Conservation (phyloP, 129 eudicot species). For the Tagetes erecta region DNA sequence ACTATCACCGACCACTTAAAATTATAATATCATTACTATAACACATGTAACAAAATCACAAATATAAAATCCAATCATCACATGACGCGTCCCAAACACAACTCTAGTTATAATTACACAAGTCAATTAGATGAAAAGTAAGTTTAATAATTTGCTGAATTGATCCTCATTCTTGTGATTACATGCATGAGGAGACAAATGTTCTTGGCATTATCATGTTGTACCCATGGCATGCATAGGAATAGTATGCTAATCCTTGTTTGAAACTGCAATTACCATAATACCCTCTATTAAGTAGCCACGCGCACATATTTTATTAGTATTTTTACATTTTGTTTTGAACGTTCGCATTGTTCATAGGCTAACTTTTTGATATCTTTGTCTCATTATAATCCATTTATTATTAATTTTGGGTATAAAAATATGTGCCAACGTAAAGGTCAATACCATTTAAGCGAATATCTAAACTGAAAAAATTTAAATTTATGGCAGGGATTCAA, state of each 20-base stretch:
- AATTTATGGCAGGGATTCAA: not conserved
- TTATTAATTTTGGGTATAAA: not conserved
- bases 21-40: too few species aligned
- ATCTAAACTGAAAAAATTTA: not conserved
- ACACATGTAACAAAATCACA: too few species aligned
- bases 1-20: too few species aligned
- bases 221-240: constrained; percentile 36
- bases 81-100: too few species aligned
- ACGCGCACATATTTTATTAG: not conserved
- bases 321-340: not conserved
- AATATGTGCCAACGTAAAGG: not conserved
- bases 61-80: too few species aligned
- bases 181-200: constrained; percentile 40
- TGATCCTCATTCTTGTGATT: constrained; percentile 40
- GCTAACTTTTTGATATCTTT: not conserved
- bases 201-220: constrained; percentile 36
- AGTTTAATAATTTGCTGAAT: constrained; percentile 2
- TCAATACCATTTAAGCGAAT: not conserved
- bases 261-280: constrained; percentile 19
- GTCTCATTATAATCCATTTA: not conserved
- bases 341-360: not conserved
- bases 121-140: not conserved
- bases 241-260: constrained; percentile 27
- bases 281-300: not conserved
- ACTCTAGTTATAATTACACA: not conserved